phyloP scores from a whole-genome alignment of 2,329 filamentous ascomycete genomes.

The Nemania sp. region DNA sequence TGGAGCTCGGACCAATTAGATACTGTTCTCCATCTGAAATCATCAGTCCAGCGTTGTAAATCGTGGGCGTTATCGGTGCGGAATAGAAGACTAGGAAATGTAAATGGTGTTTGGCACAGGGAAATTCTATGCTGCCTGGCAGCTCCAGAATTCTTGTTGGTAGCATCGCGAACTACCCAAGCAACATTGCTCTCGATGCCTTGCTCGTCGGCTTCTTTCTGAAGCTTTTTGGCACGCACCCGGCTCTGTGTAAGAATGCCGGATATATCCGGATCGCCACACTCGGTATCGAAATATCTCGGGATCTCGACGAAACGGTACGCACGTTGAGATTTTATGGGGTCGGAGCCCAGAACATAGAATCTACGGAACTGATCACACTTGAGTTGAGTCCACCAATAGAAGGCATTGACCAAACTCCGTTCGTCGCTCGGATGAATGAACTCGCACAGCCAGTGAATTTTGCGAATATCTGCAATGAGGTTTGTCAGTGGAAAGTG shows the following conservation, averaged over 20 bases:
- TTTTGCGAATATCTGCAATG: conserved; percentile 31
- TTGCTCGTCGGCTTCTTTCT: conserved; percentile 12
- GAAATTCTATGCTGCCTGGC: conserved; percentile 12
- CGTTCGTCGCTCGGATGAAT: conserved; percentile 65
- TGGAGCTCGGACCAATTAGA: conserved; percentile 40
- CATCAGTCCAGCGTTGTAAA: conserved; percentile 27
- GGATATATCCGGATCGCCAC: conserved; percentile 44
- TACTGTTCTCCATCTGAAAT: not conserved
- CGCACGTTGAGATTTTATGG: conserved; percentile 31
- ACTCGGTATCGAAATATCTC: conserved; percentile 41
- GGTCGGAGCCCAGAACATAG: conserved; percentile 55
- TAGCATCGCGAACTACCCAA: conserved; percentile 4
- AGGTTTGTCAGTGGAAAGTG: not conserved
- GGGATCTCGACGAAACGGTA: conserved; percentile 42
- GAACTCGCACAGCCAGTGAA: conserved; percentile 50
- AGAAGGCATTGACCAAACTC: conserved; percentile 65
- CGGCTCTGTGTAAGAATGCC: conserved; percentile 18
- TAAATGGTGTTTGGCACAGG: conserved; percentile 16
- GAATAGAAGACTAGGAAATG: conserved; percentile 23
- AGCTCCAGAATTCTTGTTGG: not conserved
- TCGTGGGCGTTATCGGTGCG: conserved; percentile 23
- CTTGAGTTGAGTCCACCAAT: conserved; percentile 56
- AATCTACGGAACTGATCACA: conserved; percentile 58
- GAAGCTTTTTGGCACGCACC: conserved; percentile 12
- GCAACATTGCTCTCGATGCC: conserved; percentile 16